Percentiles rank a stretch among this genome's conserved stretches.
These are phyloP conservation scores for Saposhnikovia divaricata DNA, from an alignment of 129 eudicot genomes.

Conservation along the genomic window DNA sequence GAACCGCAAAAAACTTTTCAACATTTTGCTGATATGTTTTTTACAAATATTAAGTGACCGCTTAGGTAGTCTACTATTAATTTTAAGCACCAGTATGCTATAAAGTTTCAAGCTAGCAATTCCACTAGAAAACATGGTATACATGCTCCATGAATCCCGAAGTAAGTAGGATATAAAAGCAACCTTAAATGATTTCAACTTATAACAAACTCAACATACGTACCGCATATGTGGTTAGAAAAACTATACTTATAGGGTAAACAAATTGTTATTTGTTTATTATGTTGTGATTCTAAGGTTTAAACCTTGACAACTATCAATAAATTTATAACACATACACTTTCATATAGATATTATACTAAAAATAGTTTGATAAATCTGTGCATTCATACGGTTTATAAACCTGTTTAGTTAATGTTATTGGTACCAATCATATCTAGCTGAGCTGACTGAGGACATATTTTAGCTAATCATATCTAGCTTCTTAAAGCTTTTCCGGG, in stretches of 20 bases:
- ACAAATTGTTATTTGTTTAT: not conserved
- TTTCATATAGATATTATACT: not conserved
- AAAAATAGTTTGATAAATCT: not conserved
- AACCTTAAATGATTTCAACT: not conserved
- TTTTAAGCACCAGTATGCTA: not conserved
- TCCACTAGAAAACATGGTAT: not conserved
- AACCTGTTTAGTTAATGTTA: not conserved
- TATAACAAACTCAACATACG: not conserved
- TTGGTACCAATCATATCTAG: too few relatives aligned
- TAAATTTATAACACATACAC: not conserved
- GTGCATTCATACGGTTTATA: not conserved
- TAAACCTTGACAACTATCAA: not conserved
- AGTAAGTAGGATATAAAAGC: not conserved
- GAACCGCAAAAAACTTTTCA: constrained; percentile 46
- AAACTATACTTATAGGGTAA: not conserved
- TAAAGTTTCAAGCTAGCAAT: not conserved
- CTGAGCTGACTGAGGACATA: too few relatives aligned
- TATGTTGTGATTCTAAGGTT: not conserved
- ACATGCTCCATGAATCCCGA: not conserved
- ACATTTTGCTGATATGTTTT: constrained; percentile 42
- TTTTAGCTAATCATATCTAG: not conserved
- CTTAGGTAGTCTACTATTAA: not conserved
- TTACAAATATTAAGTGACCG: constrained; percentile 9
- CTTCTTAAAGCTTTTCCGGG: not conserved
- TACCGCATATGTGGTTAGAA: not conserved